These are phyloP conservation scores for Avena eriantha DNA, from an alignment of 176 grass and related monocot genomes.

Conservation along the genomic window DNA sequence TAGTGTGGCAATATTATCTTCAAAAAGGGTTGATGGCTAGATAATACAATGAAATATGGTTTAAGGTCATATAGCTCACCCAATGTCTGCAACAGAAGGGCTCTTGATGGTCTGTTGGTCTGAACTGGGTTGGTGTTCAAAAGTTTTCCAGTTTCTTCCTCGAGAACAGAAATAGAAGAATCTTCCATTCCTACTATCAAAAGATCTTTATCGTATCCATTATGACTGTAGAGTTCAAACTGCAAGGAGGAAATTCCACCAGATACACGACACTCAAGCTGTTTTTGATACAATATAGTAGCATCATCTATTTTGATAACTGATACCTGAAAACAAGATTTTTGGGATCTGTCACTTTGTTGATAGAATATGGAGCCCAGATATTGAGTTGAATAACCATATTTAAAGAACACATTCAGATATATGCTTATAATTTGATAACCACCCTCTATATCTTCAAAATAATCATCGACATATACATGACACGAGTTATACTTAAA, in stretches of 20 bases:
- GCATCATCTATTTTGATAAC: slow-evolving; percentile 76
- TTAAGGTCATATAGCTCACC: slow-evolving; percentile 51
- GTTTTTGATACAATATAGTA: slow-evolving; percentile 85
- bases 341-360: not conserved
- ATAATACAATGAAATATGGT: slow-evolving; percentile 2
- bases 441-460: not conserved
- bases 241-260: slow-evolving; percentile 82
- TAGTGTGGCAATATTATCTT: slow-evolving; percentile 14
- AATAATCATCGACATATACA: not conserved
- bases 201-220: slow-evolving; percentile 76
- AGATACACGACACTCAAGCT: slow-evolving; percentile 73
- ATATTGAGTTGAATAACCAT: slow-evolving; percentile 26
- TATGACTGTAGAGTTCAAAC: slow-evolving; percentile 73
- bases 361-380: not conserved
- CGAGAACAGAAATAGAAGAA: slow-evolving; percentile 78
- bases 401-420: slow-evolving; percentile 15
- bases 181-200: slow-evolving; percentile 79
- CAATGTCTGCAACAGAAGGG: slow-evolving; percentile 73
- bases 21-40: not conserved
- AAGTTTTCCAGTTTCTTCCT: slow-evolving; percentile 77
- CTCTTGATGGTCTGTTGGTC: slow-evolving; percentile 83
- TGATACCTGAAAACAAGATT: slow-evolving; percentile 72
- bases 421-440: not conserved
- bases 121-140: slow-evolving; percentile 68
- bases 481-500: slow-evolving; percentile 15